Evolutionary conservation across 352 stramenopile species (phyloP), one percentile per base, ranked within the genome.

Genomic region (Peronosclerospora sorghi): DNA sequence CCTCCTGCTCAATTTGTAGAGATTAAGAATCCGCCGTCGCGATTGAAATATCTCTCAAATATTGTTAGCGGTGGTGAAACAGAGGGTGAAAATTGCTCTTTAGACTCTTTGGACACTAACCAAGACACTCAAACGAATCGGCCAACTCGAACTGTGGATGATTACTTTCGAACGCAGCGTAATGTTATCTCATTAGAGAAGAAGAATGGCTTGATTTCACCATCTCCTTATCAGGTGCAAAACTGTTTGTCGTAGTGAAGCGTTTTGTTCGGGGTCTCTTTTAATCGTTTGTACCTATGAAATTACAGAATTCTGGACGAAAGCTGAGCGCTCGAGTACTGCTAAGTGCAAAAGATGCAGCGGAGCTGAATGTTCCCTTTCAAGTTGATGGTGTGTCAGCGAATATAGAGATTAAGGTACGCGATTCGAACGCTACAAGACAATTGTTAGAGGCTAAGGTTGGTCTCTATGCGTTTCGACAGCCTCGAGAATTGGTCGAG

Each of bases 351-450:
- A 67, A 83, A 43, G 72, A 91, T 28, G 68, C 72, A 9, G 56
- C 60, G 8, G 48, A 68, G 17, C 70, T 71, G 35, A 74, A 85
- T 37, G 45, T 88, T 21, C 35, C 65, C 21, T 82, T 84, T 34
- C 63, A 68, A 8, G 81, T 80, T 13, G 72, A 88, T 48, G 79
- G 79, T 12, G 41, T 87, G 7, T 37, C 57, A 38, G 75, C 72
- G 21, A 73, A 55, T n/a, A 36, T 85, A 19, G 54, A 81, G 4
- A 42, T 85, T 1, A 85, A 85, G 57, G 74, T 85, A 54, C 44
- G 21, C 26, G 13, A 10, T 5, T n/a, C 21, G n/a, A 30, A 27
- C 15, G 14, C 21, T 5, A 28, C 34, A 32, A 2, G 5, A n/a
- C n/a, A 14, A n/a, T 46, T 43, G 10, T 17, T 49, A 8, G 42